phyloP scores from a whole-genome alignment of 768 basidiomycete species.

The Mycena galericulata region DNA sequence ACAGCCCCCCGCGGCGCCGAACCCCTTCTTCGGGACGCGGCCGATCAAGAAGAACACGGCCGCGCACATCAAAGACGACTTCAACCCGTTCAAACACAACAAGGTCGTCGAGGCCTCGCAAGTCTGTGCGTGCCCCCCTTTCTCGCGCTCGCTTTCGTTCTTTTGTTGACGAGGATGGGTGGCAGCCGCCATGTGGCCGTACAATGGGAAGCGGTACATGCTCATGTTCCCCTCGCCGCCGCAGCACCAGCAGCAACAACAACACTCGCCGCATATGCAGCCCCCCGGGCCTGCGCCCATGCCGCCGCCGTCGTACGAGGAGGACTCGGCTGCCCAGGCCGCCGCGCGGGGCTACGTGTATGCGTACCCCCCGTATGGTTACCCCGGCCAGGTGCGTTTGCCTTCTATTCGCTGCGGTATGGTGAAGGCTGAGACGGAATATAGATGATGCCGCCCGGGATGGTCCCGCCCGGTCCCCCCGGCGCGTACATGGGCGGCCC shows the following conservation, averaged over 20 bases:
- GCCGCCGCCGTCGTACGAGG: slow-evolving; percentile 83
- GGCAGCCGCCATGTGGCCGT: slow-evolving; percentile 86
- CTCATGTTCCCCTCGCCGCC: slow-evolving; percentile 81
- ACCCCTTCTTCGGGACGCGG: slow-evolving; percentile 92
- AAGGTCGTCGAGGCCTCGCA: slow-evolving; percentile 82
- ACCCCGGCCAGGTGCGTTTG: slow-evolving; percentile 76
- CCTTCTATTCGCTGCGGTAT: neutral
- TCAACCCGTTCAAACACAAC: slow-evolving; percentile 94
- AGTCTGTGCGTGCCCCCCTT: slow-evolving; percentile 67
- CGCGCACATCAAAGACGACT: slow-evolving; percentile 95
- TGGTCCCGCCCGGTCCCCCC: slow-evolving; percentile 82
- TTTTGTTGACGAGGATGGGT: too few species aligned
- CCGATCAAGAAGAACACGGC: slow-evolving; percentile 77
- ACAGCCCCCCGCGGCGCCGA: slow-evolving; percentile 64
- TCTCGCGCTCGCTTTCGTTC: neutral
- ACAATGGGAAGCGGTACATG: slow-evolving; percentile 88
- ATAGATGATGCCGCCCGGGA: slow-evolving; percentile 88
- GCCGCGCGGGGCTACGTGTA: slow-evolving; percentile 76
- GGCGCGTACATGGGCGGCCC: slow-evolving; percentile 83
- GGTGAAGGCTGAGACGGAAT: slow-evolving; percentile 20
- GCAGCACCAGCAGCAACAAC: slow-evolving; percentile 51
- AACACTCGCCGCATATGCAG: slow-evolving; percentile 72
- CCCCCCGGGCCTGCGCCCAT: slow-evolving; percentile 77
- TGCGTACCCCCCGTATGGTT: slow-evolving; percentile 80
- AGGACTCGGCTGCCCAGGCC: slow-evolving; percentile 74